Evolutionary conservation across 305 asterid genomes (phyloP).

Genomic region (Solanum hybrid): DNA sequence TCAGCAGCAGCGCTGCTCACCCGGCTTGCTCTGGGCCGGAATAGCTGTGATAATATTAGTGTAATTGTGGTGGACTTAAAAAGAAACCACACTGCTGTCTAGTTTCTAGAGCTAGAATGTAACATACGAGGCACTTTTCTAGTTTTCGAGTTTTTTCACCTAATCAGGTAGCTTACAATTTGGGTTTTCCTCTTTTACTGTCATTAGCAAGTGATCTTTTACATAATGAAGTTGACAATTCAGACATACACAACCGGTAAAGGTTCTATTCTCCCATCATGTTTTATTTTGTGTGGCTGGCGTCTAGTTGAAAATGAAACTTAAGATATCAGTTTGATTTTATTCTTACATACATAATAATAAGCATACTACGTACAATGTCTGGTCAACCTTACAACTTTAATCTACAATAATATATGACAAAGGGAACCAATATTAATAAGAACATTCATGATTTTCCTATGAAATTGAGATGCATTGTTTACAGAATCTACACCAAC

Average conservation of each 20-base stretch:
- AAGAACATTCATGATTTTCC: neutral
- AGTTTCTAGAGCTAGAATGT: neutral
- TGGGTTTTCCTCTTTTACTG: neutral
- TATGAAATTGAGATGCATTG: neutral
- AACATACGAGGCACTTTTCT: neutral
- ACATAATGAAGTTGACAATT: neutral
- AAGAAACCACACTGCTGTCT: neutral
- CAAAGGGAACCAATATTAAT: neutral
- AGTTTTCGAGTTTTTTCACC: neutral
- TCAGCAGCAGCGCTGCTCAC: constrained; percentile 37
- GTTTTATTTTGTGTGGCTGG: neutral
- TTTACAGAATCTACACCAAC: neutral
- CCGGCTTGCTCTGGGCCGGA: constrained; percentile 36
- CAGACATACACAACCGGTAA: neutral
- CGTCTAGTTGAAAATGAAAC: neutral
- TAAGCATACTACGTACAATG: too few relatives aligned
- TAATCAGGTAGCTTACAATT: neutral
- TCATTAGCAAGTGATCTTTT: neutral
- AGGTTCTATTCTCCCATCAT: neutral
- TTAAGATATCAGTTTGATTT: neutral
- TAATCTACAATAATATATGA: neutral
- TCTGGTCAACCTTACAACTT: neutral
- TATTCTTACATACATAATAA: neutral
- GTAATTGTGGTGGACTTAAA: constrained; percentile 41
- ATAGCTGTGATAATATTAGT: constrained; percentile 27